phyloP scores from a whole-genome alignment of 2,329 filamentous ascomycete species.

The Ampelomyces quisqualis region DNA sequence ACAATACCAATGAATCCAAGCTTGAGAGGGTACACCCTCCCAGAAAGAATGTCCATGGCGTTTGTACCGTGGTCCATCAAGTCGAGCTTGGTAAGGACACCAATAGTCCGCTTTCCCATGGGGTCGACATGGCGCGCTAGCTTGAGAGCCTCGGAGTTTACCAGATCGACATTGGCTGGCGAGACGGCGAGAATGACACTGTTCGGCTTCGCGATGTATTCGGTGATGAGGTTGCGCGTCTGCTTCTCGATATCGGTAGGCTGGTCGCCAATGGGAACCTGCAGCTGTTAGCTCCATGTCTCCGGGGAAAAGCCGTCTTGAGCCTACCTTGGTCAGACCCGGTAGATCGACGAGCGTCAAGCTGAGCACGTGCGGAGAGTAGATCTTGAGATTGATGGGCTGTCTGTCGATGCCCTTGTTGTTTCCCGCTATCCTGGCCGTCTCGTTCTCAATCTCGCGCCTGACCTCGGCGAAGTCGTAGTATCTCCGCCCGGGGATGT shows the following conservation, averaged over 20 bases:
- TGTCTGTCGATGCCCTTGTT: constrained; percentile 99
- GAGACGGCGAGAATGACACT: constrained; percentile 97
- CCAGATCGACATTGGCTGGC: constrained; percentile 94
- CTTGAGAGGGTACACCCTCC: constrained; percentile 93
- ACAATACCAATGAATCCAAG: constrained; percentile 97
- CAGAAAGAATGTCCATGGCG: constrained; percentile 94
- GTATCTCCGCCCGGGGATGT: constrained; percentile 85
- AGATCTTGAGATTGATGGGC: constrained; percentile 97
- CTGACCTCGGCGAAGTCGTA: constrained; percentile 92
- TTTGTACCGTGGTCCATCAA: constrained; percentile 99
- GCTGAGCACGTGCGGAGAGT: constrained; percentile 94
- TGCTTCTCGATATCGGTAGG: constrained; percentile 98
- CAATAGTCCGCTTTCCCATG: constrained; percentile 90
- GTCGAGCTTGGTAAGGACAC: constrained; percentile 94
- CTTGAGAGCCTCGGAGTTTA: constrained; percentile 97
- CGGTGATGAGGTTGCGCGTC: constrained; percentile 90
- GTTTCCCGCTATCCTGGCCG: constrained; percentile 86
- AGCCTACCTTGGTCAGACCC: constrained; percentile 82
- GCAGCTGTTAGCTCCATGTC: constrained; percentile 29
- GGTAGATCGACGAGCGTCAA: constrained; percentile 94
- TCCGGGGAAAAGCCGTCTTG: constrained; percentile 4
- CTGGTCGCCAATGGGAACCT: constrained; percentile 97
- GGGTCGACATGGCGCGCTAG: constrained; percentile 96
- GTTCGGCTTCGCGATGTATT: constrained; percentile 99
- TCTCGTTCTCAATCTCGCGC: constrained; percentile 96